Evolutionary conservation across 1,284 basidiomycete genomes (phyloP).

Genomic region (Hymenochaete sp.): DNA sequence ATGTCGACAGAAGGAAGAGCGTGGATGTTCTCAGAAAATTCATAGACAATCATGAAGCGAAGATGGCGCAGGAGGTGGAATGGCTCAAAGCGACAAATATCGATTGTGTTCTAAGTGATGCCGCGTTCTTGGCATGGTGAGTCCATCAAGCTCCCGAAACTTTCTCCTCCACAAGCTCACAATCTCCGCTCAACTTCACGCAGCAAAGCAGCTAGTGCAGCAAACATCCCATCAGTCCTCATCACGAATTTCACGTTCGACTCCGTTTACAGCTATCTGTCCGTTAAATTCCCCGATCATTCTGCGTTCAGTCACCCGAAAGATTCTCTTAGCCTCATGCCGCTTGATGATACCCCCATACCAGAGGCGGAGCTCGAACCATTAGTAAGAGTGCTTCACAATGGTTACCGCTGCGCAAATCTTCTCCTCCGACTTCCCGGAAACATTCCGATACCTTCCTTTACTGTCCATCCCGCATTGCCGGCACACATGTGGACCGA

Average conservation of each 20-base stretch:
- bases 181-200: slow-evolving; percentile 2
- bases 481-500: slow-evolving; percentile 62
- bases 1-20: slow-evolving; percentile 63
- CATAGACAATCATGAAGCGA: slow-evolving; percentile 43
- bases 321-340: neutral
- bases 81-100: slow-evolving; percentile 50
- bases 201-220: slow-evolving; percentile 59
- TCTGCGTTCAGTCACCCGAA: slow-evolving; percentile 22
- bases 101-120: slow-evolving; percentile 64
- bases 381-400: slow-evolving; percentile 50
- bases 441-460: slow-evolving; percentile 67
- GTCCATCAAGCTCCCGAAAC: slow-evolving; percentile 25
- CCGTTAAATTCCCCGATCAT: slow-evolving; percentile 28
- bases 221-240: slow-evolving; percentile 56
- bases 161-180: neutral
- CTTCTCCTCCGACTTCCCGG: slow-evolving; percentile 64
- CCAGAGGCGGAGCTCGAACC: slow-evolving; percentile 40
- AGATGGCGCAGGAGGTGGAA: slow-evolving; percentile 43
- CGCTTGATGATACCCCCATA: slow-evolving; percentile 36
- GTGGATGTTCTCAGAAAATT: slow-evolving; percentile 53
- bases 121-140: slow-evolving; percentile 71
- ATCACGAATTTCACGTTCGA: slow-evolving; percentile 79
- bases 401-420: slow-evolving; percentile 66
- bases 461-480: slow-evolving; percentile 40
- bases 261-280: slow-evolving; percentile 70